A percentile compares a stretch with the other conserved stretches of the same genome.
phyloP scores from a whole-genome alignment of 2,329 filamentous ascomycete genomes.

The Aureobasidium subglaciale region DNA sequence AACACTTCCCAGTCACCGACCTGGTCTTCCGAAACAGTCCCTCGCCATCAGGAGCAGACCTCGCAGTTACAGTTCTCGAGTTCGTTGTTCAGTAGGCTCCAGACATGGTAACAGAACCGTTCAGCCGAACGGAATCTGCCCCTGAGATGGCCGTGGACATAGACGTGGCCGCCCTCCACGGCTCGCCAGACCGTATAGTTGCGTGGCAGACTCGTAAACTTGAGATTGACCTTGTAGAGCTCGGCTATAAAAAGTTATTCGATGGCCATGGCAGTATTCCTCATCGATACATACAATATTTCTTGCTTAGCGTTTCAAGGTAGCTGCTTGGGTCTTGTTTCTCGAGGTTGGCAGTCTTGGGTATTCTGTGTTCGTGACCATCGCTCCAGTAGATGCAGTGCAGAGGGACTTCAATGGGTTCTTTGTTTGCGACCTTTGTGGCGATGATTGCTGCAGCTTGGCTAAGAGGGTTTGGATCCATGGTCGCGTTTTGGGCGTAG shows the following conservation, averaged over 20 bases:
- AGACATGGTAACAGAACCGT: background rate
- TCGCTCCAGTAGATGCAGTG: background rate
- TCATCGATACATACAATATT: background rate
- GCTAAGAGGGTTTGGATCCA: background rate
- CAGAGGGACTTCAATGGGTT: background rate
- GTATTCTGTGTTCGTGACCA: background rate
- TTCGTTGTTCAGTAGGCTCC: background rate
- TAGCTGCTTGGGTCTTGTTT: background rate
- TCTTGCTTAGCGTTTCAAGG: background rate
- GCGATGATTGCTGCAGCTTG: background rate
- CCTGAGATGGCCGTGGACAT: background rate
- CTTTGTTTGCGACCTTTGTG: background rate
- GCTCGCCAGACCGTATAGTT: background rate
- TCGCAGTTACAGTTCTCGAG: too few species aligned
- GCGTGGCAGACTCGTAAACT: background rate
- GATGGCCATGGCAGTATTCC: too few species aligned
- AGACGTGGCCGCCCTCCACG: background rate
- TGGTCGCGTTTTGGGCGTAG: background rate
- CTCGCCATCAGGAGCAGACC: too few species aligned
- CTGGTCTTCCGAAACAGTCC: too few species aligned
- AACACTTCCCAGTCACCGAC: too few species aligned
- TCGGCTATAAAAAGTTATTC: background rate
- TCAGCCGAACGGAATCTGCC: background rate
- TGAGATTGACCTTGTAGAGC: background rate
- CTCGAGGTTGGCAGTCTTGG: background rate